Evolutionary conservation across 441 rosid species (phyloP), one percentile per base, ranked within the genome.

Genomic region (Bruguiera hainesii): DNA sequence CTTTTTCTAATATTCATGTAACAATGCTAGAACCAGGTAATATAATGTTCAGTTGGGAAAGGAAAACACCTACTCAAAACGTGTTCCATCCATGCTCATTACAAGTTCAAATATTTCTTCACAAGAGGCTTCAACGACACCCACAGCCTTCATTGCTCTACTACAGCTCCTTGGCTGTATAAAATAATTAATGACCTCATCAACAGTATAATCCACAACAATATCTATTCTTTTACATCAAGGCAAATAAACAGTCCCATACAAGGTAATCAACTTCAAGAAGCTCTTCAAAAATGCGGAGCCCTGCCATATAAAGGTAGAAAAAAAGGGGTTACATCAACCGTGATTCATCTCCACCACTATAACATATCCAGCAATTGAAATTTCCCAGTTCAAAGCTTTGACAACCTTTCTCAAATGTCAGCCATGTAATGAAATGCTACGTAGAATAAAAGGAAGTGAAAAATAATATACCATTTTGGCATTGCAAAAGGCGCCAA

Each of bases 401-500:
- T 51, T 21, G 52, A 33, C 28, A 67, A 50, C 39, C 42, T 56
- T 28, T 25, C 61, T 60, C 64, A 9, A 9, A 51, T 18, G 9
- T 60, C 70, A 49, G 53, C 62, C 21, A 59, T 61, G 50, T 28
- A 56, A 65, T 31, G 18, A 78, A 73, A 60, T 35, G 23, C 64
- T 61, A 62, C 62, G 21, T 55, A 63, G 55, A 42, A 66, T 25
- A 62, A 64, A 7, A 63, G 39, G 67, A 64, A 57, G 63, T 3
- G 60, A 33, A 64, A 68, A 52, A 37, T 63, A 25, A 69, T 76
- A 69, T 70, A 96, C 99, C 99, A 80, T 96, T 96, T 87, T 91
- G 98, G 82, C 98, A 96, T 77, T 96, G 99, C 63, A 96, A 87
- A 79, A 93, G 98, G 69, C 98, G 98, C 99, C 99, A 96, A 74